Conservation (phyloP, 2,329 filamentous ascomycete genomes). For the Colletotrichum coccodes region DNA sequence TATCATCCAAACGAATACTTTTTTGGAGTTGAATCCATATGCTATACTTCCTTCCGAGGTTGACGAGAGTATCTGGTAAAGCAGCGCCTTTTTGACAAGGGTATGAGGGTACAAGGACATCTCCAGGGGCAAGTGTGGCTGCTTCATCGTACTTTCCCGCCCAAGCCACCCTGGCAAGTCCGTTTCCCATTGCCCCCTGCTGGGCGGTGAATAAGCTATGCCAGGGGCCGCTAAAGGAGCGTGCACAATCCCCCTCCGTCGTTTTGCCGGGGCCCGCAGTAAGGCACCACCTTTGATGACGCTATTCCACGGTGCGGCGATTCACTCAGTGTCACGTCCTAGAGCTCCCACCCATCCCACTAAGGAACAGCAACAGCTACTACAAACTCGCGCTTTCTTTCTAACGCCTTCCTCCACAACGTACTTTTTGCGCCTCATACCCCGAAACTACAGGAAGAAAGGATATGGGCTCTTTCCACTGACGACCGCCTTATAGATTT, state of each 20-base stretch:
- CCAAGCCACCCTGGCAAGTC: slow-evolving; percentile 9
- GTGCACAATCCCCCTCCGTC: slow-evolving; percentile 18
- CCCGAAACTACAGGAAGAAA: neutral
- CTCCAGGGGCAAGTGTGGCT: slow-evolving; percentile 23
- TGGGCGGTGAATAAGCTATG: slow-evolving; percentile 29
- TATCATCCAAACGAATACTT: neutral
- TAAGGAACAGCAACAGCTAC: slow-evolving; percentile 12
- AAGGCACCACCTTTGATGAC: slow-evolving; percentile 35
- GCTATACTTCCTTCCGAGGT: neutral
- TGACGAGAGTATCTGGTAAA: neutral
- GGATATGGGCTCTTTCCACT: slow-evolving; percentile 6
- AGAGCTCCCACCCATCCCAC: slow-evolving; percentile 20
- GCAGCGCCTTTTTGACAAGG: slow-evolving; percentile 3
- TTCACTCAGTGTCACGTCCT: slow-evolving; percentile 16
- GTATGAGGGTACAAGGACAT: slow-evolving; percentile 9
- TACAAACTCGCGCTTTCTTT: slow-evolving; percentile 14
- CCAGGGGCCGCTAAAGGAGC: slow-evolving; percentile 18
- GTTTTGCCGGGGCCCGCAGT: slow-evolving; percentile 32
- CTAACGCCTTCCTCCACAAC: slow-evolving; percentile 2
- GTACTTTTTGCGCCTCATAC: neutral
- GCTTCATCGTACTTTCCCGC: neutral
- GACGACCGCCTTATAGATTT: neutral
- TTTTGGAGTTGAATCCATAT: neutral
- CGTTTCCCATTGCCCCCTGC: neutral
- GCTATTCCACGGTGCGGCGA: slow-evolving; percentile 16